These are phyloP conservation scores for Fusarium setosum DNA, from an alignment of 2,329 filamentous ascomycete species.

Conservation along the genomic window DNA sequence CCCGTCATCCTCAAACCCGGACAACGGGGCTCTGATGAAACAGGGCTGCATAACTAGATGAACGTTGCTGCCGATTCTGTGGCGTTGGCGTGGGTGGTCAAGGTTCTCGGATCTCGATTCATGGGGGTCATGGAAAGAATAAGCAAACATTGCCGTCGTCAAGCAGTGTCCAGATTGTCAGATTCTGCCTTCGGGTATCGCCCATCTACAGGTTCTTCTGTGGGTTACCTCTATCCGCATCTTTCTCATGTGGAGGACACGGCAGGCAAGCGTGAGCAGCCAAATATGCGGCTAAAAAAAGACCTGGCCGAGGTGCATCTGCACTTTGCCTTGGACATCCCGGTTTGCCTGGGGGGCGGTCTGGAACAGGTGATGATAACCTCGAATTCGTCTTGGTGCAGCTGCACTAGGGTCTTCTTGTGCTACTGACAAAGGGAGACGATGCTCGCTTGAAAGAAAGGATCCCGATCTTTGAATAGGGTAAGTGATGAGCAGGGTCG, in stretches of 20 bases:
- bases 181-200: background rate
- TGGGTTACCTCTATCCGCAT: background rate
- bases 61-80: slow-evolving; percentile 4
- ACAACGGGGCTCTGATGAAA: background rate
- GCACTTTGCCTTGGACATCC: background rate
- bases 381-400: background rate
- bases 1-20: background rate
- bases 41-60: background rate
- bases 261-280: slow-evolving; percentile 5
- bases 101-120: background rate
- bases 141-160: background rate
- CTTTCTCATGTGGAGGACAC: background rate
- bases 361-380: slow-evolving; percentile 1
- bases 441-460: slow-evolving; percentile 3
- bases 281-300: slow-evolving; percentile 5
- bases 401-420: slow-evolving; percentile 1
- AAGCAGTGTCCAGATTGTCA: background rate
- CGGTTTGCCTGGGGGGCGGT: background rate
- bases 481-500: background rate
- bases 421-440: background rate
- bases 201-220: background rate
- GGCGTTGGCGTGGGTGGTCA: background rate
- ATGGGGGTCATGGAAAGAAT: background rate
- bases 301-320: background rate
- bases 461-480: background rate